Base-by-base conservation (phyloP, 257 asterid genomes). In the Nicotiana attenuata region DNA sequence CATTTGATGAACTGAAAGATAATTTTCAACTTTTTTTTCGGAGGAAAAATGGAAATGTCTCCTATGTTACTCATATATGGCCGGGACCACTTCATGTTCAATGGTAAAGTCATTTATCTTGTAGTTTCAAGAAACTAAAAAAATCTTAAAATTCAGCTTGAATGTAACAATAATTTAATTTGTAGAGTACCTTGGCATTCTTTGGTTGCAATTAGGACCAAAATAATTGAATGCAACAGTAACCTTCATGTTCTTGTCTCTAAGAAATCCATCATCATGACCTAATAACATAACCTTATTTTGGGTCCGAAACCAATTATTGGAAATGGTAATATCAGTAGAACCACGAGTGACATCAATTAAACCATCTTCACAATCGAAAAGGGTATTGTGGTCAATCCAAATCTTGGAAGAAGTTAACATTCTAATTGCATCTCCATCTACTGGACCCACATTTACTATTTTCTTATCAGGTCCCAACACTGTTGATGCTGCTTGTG, bases 261-360 rank as follows among this genome's bases (percentile, higher is more conserved):
- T 75, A 13, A 63, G 50, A 35, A 55, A 92, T 7, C 97, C 97
- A 78, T 94, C 97, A 14, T 92, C 90, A 77, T 94, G 98, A 1
- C 98, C 97, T 67, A 94, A 65, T 15, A 94, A 91, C 98, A 94
- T 94, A 60, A 94, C 98, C 86, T 94, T 93, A 24, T 93, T 73
- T 45, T 94, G 98, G 45, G 78, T 76, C 83, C 88, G 90, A 56
- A 94, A 93, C 97, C 95, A 88, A 29, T 94, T 94, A 86, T 92
- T 94, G 0, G 98, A 88, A 77, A 94, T 92, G 3, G 97, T 93
- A 84, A 94, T 83, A 38, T 83, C 83, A 1, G 97, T 92, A 0
- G 98, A 94, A 28, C 98, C 98, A 31, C 97, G 88, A 0, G 97
- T 91, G 7, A 92, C 97, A 47, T 94, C 98, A 14, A 94, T 87